Percentiles rank a stretch among this genome's conserved stretches.
Conservation (phyloP, 148 eudicot genomes). For the Nepenthes gracilis region DNA sequence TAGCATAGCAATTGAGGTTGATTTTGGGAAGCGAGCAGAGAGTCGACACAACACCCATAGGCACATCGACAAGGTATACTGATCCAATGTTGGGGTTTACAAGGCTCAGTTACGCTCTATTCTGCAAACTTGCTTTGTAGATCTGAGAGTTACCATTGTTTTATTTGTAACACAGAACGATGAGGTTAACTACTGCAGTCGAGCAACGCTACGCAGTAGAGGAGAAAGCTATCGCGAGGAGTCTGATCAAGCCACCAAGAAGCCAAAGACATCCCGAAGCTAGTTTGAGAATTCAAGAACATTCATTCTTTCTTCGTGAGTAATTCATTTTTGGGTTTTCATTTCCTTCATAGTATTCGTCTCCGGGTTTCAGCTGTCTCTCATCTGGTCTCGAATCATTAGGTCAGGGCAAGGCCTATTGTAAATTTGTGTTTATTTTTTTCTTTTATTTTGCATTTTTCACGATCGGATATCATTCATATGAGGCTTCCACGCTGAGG, state of each 20-base stretch:
- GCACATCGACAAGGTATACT: slow-evolving; percentile 38
- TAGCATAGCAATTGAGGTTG: slow-evolving; percentile 80
- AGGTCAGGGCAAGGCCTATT: slow-evolving; percentile 30
- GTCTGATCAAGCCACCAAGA: slow-evolving; percentile 44
- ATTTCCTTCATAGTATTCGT: slow-evolving; percentile 11
- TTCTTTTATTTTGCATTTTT: slow-evolving; percentile 5
- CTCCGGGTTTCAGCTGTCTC: slow-evolving; percentile 1
- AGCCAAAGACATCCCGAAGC: slow-evolving; percentile 49
- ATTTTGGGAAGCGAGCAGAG: slow-evolving; percentile 72
- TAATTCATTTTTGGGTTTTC: slow-evolving; percentile 30
- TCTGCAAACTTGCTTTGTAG: too few species aligned
- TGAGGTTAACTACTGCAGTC: too few species aligned
- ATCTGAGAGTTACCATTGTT: too few species aligned
- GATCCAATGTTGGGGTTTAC: background rate
- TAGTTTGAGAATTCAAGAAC: slow-evolving; percentile 7
- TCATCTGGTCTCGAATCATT: background rate
- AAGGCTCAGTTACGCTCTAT: too few species aligned
- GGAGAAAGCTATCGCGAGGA: slow-evolving; percentile 29
- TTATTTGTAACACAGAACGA: too few species aligned
- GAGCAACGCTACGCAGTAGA: slow-evolving; percentile 16
- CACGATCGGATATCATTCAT: slow-evolving; percentile 6
- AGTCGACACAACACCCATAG: slow-evolving; percentile 18
- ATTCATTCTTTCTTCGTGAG: slow-evolving; percentile 27
- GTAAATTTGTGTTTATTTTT: slow-evolving; percentile 33
- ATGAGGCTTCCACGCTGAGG: slow-evolving; percentile 26